Evolutionary conservation across 2,329 filamentous ascomycete genomes (phyloP).

Genomic region (Lachnellula willkommii): DNA sequence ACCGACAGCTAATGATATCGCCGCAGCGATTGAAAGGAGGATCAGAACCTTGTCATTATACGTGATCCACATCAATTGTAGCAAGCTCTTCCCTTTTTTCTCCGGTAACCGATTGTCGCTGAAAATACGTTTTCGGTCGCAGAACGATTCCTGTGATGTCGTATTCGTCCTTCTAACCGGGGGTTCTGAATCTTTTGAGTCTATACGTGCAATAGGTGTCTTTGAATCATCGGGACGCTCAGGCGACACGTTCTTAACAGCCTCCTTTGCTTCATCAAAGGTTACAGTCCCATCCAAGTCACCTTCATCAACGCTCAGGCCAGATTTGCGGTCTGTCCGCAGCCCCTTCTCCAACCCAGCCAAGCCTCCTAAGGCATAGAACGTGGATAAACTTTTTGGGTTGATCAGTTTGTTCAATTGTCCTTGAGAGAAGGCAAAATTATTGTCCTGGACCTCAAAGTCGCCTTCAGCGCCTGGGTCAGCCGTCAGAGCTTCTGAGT

Average conservation of each 20-base stretch:
- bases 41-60: slow-evolving; percentile 80
- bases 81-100: slow-evolving; percentile 63
- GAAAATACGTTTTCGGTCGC: slow-evolving; percentile 65
- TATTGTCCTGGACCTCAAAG: slow-evolving; percentile 62
- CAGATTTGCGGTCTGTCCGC: slow-evolving; percentile 57
- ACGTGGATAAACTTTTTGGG: slow-evolving; percentile 70
- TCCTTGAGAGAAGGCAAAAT: slow-evolving; percentile 68
- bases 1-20: slow-evolving; percentile 69
- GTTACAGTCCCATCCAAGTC: slow-evolving; percentile 56
- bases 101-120: slow-evolving; percentile 63
- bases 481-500: slow-evolving; percentile 41
- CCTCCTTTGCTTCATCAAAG: slow-evolving; percentile 56
- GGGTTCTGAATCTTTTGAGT: slow-evolving; percentile 15
- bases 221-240: slow-evolving; percentile 28
- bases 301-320: slow-evolving; percentile 66
- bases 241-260: slow-evolving; percentile 17
- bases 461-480: slow-evolving; percentile 68
- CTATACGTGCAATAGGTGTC: slow-evolving; percentile 18
- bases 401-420: slow-evolving; percentile 73
- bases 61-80: slow-evolving; percentile 70
- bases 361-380: slow-evolving; percentile 69
- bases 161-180: neutral
- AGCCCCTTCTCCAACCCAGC: slow-evolving; percentile 69
- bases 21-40: slow-evolving; percentile 62
- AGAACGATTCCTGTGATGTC: slow-evolving; percentile 34